phyloP scores from a whole-genome alignment of 2,329 filamentous ascomycete genomes.

The Arthrobotrys sinensis region DNA sequence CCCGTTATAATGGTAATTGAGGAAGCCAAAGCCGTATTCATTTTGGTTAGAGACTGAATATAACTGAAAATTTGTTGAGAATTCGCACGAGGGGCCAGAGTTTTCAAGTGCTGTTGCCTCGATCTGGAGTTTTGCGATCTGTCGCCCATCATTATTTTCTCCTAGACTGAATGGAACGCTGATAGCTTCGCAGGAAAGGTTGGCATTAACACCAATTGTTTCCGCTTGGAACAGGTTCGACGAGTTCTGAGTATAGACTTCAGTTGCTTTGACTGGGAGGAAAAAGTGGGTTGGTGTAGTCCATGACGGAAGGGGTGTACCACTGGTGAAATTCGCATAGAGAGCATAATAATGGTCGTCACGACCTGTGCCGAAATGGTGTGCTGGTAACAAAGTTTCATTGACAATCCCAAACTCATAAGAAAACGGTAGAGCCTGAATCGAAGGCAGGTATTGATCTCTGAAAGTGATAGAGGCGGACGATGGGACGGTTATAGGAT shows the following conservation, averaged over 20 bases:
- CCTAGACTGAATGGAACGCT: slow-evolving; percentile 6
- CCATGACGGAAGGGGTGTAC: slow-evolving; percentile 72
- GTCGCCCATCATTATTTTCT: not conserved
- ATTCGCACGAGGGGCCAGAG: slow-evolving; percentile 29
- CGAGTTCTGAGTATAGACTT: not conserved
- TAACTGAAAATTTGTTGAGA: slow-evolving; percentile 26
- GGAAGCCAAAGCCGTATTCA: not conserved
- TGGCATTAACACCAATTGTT: slow-evolving; percentile 66
- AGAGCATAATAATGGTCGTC: slow-evolving; percentile 68
- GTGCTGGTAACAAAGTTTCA: slow-evolving; percentile 52
- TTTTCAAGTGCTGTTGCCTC: slow-evolving; percentile 21
- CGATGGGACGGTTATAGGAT: slow-evolving; percentile 13
- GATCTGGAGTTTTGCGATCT: not conserved
- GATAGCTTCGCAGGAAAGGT: slow-evolving; percentile 66
- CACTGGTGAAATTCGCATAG: slow-evolving; percentile 69
- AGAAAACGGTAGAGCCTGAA: slow-evolving; percentile 17
- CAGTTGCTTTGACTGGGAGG: slow-evolving; percentile 67
- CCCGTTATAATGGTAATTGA: slow-evolving; percentile 15
- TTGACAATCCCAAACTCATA: slow-evolving; percentile 9
- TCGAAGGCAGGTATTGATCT: slow-evolving; percentile 17
- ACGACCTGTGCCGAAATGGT: slow-evolving; percentile 60
- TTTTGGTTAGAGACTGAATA: not conserved
- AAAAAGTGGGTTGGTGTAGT: slow-evolving; percentile 70
- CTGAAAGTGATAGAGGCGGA: slow-evolving; percentile 65
- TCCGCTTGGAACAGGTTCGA: slow-evolving; percentile 62